A percentile compares a stretch with the other conserved stretches of the same genome.
phyloP scores from a whole-genome alignment of 1,284 basidiomycete genomes.

The Earliella scabrosa region DNA sequence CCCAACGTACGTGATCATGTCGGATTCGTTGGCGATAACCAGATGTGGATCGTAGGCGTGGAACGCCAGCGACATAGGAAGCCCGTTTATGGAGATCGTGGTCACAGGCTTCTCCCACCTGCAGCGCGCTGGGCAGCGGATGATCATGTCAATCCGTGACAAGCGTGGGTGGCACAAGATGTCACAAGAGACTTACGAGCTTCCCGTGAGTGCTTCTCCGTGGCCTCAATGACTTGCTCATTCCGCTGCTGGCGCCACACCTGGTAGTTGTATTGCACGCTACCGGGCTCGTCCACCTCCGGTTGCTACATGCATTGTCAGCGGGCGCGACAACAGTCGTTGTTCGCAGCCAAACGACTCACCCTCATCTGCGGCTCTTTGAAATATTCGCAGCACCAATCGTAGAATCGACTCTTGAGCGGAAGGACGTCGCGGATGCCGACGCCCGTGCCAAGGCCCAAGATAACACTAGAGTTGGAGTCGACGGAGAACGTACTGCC shows the following conservation, averaged over 20 bases:
- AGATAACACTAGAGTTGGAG: conserved; percentile 74
- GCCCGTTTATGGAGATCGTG: conserved; percentile 70
- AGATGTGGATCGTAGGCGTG: conserved; percentile 94
- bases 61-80: conserved; percentile 84
- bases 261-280: conserved; percentile 92
- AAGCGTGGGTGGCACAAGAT: background rate
- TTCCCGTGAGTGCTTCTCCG: conserved; percentile 66
- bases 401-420: conserved; percentile 90
- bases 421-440: conserved; percentile 80
- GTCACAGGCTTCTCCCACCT: conserved; percentile 85
- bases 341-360: conserved; percentile 38
- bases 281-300: conserved; percentile 95
- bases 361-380: conserved; percentile 98
- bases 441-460: conserved; percentile 74
- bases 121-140: conserved; percentile 43
- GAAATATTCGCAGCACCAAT: conserved; percentile 98
- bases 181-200: conserved; percentile 60
- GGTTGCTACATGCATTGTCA: conserved; percentile 63
- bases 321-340: conserved; percentile 9
- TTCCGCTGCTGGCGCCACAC: conserved; percentile 95
- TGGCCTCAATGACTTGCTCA: conserved; percentile 80
- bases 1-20: conserved; percentile 80
- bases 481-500: conserved; percentile 78
- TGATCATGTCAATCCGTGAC: conserved; percentile 4
- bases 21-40: conserved; percentile 84